Evolutionary conservation across 768 basidiomycete species (phyloP).

Genomic region (Termitomyces bulborhizus): DNA sequence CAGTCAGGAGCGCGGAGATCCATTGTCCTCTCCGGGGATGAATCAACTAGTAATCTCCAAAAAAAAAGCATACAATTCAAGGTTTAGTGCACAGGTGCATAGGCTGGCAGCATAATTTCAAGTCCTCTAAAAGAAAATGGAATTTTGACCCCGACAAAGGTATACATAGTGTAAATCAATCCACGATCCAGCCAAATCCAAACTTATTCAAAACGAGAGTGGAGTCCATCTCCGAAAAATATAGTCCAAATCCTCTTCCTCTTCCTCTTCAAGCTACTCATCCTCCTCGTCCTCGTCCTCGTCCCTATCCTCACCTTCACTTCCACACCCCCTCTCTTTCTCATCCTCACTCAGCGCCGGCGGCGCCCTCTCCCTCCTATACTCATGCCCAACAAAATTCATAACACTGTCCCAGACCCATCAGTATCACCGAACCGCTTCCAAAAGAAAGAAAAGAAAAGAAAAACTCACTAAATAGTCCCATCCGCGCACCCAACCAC

Average conservation of each 20-base stretch:
- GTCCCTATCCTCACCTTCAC: not conserved
- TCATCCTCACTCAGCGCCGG: not conserved
- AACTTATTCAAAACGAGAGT: not conserved
- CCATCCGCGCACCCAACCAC: constrained; percentile 90
- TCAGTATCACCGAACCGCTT: not conserved
- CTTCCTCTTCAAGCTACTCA: not conserved
- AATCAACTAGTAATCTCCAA: no score
- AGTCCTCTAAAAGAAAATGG: no score
- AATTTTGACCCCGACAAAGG: not conserved
- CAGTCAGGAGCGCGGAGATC: no score
- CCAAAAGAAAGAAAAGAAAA: constrained; percentile 9
- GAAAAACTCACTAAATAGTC: constrained; percentile 74
- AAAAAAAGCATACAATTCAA: no score
- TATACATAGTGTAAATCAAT: not conserved
- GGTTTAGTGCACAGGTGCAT: no score
- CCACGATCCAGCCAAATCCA: not conserved
- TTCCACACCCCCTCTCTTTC: not conserved
- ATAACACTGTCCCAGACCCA: constrained; percentile 20
- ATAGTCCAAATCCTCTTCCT: not conserved
- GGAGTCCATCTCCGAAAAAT: not conserved
- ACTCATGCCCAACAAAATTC: constrained; percentile 33
- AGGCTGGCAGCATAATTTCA: no score
- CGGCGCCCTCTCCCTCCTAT: constrained; percentile 14
- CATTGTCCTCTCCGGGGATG: no score
- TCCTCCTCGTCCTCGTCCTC: not conserved